Base-by-base conservation (phyloP, 768 basidiomycete species). In the Mycena rebaudengoi region DNA sequence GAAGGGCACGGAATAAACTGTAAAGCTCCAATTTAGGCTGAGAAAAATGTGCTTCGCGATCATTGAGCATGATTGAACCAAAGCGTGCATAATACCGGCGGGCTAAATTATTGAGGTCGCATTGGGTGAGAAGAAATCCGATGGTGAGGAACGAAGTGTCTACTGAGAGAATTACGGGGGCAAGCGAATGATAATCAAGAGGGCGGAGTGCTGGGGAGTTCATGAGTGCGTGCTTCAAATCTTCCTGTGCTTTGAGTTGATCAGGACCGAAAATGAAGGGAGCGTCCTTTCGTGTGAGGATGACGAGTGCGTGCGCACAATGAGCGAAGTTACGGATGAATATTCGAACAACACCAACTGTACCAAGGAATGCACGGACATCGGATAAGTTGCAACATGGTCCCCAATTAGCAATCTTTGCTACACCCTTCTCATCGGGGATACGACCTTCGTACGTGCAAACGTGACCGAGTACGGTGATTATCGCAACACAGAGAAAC, bases 11-110 rank as follows among this genome's bases (percentile, higher is more conserved):
- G 50, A 63, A 78, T 0, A 79, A 45, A 0, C 79, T 76, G 43
- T 76, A 81, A 0, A 80, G 61, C 56, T 80, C 78, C 7, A 76
- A 41, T 53, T 81, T 80, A 0, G 76, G 61, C 35, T 78, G 76
- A 0, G 71, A 74, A 56, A 71, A 77, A 0, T 63, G 51, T 0
- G 68, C 16, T 65, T 79, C 75, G 0, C 68, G 60, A 0, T 73
- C 71, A 28, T 80, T 82, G 16, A 81, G 71, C 0, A 73, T 68
- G 2, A 82, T 77, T 0, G 79, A 83, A 0, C 78, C 70, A 48
- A 80, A 85, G 0, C 68, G 55, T 0, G 71, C 61, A 16, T 70
- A 77, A 30, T 69, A 72, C 0, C 69, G 60, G 8, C 64, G 58
- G 0, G 67, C 51, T 0, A 68, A 62, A 26, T 70, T 61, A 0